These are phyloP conservation scores for Amylostereum chailletii DNA, from an alignment of 1,284 basidiomycete species.

Conservation along the genomic window DNA sequence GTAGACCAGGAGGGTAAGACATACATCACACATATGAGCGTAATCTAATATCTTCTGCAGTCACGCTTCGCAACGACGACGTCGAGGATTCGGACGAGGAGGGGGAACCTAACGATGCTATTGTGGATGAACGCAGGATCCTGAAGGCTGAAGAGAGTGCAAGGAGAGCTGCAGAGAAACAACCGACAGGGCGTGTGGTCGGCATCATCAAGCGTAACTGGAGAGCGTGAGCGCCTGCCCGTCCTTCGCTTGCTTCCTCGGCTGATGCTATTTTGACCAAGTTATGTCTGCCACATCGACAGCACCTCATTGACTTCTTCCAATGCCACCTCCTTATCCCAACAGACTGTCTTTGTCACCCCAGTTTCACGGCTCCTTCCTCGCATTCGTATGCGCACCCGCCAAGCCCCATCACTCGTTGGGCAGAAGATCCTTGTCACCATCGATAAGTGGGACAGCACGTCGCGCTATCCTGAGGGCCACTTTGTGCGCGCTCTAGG, in stretches of 20 bases:
- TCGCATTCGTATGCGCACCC: constrained; percentile 88
- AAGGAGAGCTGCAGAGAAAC: constrained; percentile 42
- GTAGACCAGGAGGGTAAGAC: constrained; percentile 81
- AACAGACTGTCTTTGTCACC: constrained; percentile 91
- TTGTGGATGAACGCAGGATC: constrained; percentile 40
- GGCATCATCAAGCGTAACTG: constrained; percentile 94
- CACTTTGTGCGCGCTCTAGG: constrained; percentile 95
- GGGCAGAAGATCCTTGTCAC: constrained; percentile 95
- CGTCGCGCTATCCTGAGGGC: constrained; percentile 91
- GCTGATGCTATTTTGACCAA: constrained; percentile 19
- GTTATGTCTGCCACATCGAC: constrained; percentile 96
- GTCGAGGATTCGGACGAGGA: constrained; percentile 72
- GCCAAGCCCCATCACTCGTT: constrained; percentile 84
- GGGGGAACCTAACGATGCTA: constrained; percentile 38
- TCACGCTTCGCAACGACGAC: constrained; percentile 84
- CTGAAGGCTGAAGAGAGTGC: constrained; percentile 31
- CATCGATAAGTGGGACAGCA: constrained; percentile 86
- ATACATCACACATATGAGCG: constrained; percentile 3
- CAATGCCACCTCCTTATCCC: constrained; percentile 73
- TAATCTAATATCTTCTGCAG: constrained; percentile 27
- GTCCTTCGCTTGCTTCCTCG: background rate
- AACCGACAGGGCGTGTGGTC: constrained; percentile 89
- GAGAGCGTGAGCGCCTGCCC: constrained; percentile 59
- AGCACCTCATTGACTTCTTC: constrained; percentile 78
- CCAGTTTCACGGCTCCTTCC: constrained; percentile 90